These are phyloP conservation scores for Mycena filopes DNA, from an alignment of 768 basidiomycete species.

Conservation along the genomic window DNA sequence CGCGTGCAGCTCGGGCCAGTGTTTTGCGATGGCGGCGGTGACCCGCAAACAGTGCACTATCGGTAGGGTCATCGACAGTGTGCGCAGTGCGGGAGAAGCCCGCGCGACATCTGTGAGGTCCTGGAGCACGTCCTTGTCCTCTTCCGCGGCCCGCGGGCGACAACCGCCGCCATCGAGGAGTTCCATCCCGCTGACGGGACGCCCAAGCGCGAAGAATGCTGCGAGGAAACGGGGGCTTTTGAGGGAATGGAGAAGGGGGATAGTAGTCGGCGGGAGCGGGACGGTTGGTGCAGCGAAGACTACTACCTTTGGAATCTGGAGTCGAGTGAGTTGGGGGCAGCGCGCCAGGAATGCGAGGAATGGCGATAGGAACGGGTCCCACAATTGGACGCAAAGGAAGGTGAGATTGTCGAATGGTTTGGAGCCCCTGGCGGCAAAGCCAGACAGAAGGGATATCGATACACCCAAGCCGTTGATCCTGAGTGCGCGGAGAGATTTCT, in stretches of 20 bases:
- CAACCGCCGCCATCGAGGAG: no score
- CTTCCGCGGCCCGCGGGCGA: background rate
- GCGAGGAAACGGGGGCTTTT: background rate
- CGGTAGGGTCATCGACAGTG: background rate
- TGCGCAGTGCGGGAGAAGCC: background rate
- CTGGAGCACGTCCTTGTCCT: background rate
- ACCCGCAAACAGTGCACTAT: background rate
- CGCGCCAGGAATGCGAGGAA: background rate
- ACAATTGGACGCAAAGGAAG: background rate
- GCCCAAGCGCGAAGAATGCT: background rate
- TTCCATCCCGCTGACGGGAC: background rate
- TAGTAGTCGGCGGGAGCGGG: background rate
- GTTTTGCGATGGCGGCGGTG: background rate
- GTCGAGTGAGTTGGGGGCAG: background rate
- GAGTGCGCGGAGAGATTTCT: background rate
- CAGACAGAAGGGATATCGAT: background rate
- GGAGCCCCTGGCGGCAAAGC: background rate
- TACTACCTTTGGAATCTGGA: background rate
- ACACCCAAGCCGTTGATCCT: background rate
- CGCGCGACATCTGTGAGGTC: background rate
- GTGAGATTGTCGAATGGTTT: background rate
- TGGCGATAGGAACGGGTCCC: background rate
- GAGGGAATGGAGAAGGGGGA: background rate
- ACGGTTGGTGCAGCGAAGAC: background rate
- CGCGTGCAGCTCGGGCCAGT: background rate